phyloP scores from a whole-genome alignment of 1,284 basidiomycete genomes.

The Rhodotorula sp. region DNA sequence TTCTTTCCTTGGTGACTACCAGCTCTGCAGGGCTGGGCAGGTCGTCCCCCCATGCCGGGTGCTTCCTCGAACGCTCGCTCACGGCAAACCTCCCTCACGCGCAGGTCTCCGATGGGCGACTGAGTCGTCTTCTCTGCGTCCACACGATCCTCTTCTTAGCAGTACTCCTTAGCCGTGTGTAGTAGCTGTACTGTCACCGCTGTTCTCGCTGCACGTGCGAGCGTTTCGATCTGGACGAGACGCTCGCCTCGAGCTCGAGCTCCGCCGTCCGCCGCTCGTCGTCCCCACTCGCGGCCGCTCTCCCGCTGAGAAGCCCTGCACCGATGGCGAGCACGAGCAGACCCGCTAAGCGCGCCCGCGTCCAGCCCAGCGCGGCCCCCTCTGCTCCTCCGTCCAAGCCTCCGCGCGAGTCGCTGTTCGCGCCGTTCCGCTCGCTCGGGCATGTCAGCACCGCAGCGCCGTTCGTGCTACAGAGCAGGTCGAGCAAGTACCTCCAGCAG shows the following conservation, averaged over 20 bases:
- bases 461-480: conserved; percentile 82
- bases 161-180: not conserved
- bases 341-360: conserved; percentile 31
- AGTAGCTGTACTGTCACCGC: not conserved
- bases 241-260: not conserved
- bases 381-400: not conserved
- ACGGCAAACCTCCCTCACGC: not conserved
- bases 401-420: conserved; percentile 63
- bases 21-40: not conserved
- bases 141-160: not conserved
- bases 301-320: too few relatives aligned
- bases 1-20: not conserved
- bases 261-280: not conserved
- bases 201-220: not conserved
- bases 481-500: conserved; percentile 61
- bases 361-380: not conserved
- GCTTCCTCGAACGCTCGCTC: not conserved
- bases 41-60: not conserved
- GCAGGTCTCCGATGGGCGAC: conserved; percentile 23
- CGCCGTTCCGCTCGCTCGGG: conserved; percentile 91
- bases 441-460: conserved; percentile 89
- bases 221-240: not conserved
- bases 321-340: not conserved
- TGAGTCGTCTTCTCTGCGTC: not conserved
- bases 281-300: not conserved